Evolutionary conservation across 2,329 filamentous ascomycete genomes (phyloP), one percentile per base, ranked within the genome.

Genomic region (Ophiosphaerella korrae): DNA sequence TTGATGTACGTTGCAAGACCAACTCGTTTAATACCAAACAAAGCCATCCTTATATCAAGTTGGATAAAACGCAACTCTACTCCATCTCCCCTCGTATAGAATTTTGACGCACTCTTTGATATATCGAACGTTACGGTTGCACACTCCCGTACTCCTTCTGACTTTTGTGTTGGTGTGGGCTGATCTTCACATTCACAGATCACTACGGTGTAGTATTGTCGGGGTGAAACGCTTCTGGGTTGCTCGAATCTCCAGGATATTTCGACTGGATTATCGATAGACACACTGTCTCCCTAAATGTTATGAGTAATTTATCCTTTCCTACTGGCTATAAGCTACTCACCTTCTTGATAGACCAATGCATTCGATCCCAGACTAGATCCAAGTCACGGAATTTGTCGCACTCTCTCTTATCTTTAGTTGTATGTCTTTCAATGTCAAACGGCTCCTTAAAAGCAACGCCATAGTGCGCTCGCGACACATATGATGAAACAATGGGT

Each of bases 271-370:
- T 53, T 33, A 7, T 42, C 38, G 32, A 39, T 42, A 9, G 42
- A 48, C 7, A 53, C 43, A 21, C 47, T 42, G 18, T 47, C 42
- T 5, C 51, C 51, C 51, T 53, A 8, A n/a, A 14, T 21, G 13
- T 12, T 14, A 3, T 21, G 18, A 21, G 18, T 21, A 21, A 21
- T 21, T 21, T 21, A 3, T 21, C 18, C 18, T 21, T 21, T 21
- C 18, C 18, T 21, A 4, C 18, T 21, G 3, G 3, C 18, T 21
- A 21, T 21, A 21, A 21, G 18, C 18, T 21, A 23, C 37, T 33
- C 34, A 53, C 50, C 42, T 53, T 53, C 7, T 9, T 23, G 2
- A 53, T 42, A 18, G 50, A 53, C 51, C 51, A 53, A 11, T 26
- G 37, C 42, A 53, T 53, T 23, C 47, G 51, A 21, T 53, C 45